Percentiles rank a stretch among this genome's conserved stretches.
Evolutionary conservation across 169 alveolate genomes (phyloP).

Genomic region (Plasmodium sp.): DNA sequence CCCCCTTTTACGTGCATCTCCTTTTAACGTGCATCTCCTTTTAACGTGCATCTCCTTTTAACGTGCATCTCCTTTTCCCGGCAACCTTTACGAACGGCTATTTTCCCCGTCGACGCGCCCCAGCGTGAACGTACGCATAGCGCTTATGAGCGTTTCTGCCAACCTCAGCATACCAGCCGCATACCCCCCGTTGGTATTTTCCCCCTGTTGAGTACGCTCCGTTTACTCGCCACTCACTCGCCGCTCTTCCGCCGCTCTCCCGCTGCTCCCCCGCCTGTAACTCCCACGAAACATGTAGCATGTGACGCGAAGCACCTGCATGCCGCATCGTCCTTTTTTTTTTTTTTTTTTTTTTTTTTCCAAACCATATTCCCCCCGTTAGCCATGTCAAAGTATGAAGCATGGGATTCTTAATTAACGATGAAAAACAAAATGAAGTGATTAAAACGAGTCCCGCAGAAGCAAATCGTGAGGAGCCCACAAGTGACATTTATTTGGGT

Average conservation of each 20-base stretch:
- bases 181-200: neutral
- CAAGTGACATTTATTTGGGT: neutral
- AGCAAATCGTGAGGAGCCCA: neutral
- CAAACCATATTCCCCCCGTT: neutral
- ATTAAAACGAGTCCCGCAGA: slow-evolving; percentile 14
- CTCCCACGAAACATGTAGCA: neutral
- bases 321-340: slow-evolving; percentile 7
- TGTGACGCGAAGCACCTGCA: neutral
- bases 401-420: slow-evolving; percentile 49
- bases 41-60: neutral
- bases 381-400: slow-evolving; percentile 37
- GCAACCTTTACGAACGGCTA: neutral
- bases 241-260: too few species aligned
- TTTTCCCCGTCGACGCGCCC: neutral
- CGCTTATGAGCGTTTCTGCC: neutral
- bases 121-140: neutral
- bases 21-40: neutral
- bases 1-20: neutral
- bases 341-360: neutral
- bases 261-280: neutral
- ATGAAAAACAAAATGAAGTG: slow-evolving; percentile 23
- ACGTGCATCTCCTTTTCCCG: neutral
- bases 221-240: too few species aligned
- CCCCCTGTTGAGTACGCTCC: neutral
- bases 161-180: neutral